phyloP scores from a whole-genome alignment of 2,329 filamentous ascomycete genomes.

The Alternaria sp. region DNA sequence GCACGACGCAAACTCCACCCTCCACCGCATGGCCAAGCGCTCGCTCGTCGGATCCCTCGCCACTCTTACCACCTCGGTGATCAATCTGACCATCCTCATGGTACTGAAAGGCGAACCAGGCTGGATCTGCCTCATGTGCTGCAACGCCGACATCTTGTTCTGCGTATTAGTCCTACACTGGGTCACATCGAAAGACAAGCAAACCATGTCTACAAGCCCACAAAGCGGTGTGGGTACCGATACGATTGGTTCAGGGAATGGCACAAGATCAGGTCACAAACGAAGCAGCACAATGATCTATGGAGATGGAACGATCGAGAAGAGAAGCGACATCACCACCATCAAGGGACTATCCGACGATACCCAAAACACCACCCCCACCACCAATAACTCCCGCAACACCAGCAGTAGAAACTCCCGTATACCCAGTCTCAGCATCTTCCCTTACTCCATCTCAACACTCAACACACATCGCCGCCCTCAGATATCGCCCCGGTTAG shows the following conservation, averaged over 20 bases:
- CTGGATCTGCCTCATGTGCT: constrained; percentile 70
- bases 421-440: constrained; percentile 2
- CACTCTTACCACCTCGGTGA: constrained; percentile 66
- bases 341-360: constrained; percentile 2
- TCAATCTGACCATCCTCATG: constrained; percentile 67
- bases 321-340: neutral
- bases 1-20: constrained; percentile 55
- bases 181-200: constrained; percentile 55
- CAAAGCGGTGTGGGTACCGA: neutral
- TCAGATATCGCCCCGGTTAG: neutral
- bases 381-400: neutral
- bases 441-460: neutral
- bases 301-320: neutral
- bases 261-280: neutral
- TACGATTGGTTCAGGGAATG: neutral
- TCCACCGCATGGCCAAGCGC: constrained; percentile 64
- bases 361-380: neutral
- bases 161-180: constrained; percentile 68
- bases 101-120: constrained; percentile 67
- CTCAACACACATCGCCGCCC: constrained; percentile 1
- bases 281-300: neutral
- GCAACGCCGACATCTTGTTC: constrained; percentile 2
- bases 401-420: neutral
- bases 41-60: constrained; percentile 67
- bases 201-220: neutral